A percentile compares a stretch with the other conserved stretches of the same genome.
phyloP scores from a whole-genome alignment of 306 rosid genomes.

The Vigna hirtella region DNA sequence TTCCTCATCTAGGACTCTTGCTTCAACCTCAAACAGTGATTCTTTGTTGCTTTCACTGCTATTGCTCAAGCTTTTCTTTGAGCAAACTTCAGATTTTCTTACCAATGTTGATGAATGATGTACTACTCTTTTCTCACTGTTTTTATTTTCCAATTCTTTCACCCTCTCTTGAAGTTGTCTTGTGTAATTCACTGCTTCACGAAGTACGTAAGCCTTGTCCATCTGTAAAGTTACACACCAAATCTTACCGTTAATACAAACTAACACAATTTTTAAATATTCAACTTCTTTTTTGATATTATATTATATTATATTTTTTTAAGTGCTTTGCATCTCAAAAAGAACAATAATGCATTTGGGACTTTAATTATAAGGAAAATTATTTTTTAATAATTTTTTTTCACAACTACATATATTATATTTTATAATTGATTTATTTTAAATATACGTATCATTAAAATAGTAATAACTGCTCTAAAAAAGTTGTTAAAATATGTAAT shows the following conservation, averaged over 20 bases:
- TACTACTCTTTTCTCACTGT: background rate
- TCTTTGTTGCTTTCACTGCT: slow-evolving; percentile 22
- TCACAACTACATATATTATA: no score
- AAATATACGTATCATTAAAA: no score
- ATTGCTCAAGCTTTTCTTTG: background rate
- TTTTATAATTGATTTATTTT: no score
- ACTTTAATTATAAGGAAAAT: background rate
- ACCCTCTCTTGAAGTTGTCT: slow-evolving; percentile 19
- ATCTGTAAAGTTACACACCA: background rate
- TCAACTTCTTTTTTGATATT: no score
- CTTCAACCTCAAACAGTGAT: slow-evolving; percentile 39
- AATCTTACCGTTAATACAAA: background rate
- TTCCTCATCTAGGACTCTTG: slow-evolving; percentile 25
- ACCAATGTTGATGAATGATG: background rate
- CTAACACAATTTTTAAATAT: background rate
- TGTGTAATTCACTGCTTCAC: slow-evolving; percentile 18
- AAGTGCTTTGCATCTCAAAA: background rate
- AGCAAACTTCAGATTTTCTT: background rate
- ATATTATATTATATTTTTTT: background rate
- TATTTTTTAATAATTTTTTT: no score
- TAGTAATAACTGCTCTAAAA: no score
- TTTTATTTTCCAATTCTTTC: slow-evolving; percentile 1
- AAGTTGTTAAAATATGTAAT: background rate
- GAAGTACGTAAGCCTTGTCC: slow-evolving; percentile 13
- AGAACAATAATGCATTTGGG: background rate